Base-by-base conservation (phyloP, 2,329 filamentous ascomycete genomes). In the Leptographium procerum region DNA sequence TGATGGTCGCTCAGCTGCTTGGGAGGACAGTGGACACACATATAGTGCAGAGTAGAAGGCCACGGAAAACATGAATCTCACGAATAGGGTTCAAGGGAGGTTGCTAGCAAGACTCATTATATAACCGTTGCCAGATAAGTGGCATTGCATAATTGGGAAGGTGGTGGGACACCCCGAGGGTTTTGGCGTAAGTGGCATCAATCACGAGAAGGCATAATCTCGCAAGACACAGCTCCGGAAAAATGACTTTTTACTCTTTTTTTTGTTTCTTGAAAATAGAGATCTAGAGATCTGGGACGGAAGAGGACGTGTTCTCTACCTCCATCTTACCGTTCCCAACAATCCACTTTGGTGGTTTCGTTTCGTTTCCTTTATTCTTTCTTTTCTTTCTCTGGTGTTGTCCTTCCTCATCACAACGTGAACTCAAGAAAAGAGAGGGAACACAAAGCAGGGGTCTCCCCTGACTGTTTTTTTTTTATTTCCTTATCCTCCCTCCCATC, bases 201-300 rank as follows among this genome's bases (percentile, higher is more conserved):
- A 40, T 43, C 40, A 43, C 40, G 13, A 8, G 6, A n/a, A n/a
- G n/a, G n/a, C n/a, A n/a, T n/a, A n/a, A n/a, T n/a, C n/a, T n/a
- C n/a, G n/a, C n/a, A n/a, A 43, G 16, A 43, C 16, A n/a, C 9
- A n/a, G 40, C 16, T 43, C 40, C 14, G 40, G 40, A 43, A 43
- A 19, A 43, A 52, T 34, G 51, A 52, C n/a, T 28, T 55, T 53
- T 55, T 55, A 55, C 53, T 55, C 34, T 55, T 55, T 55, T 52
- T 55, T 55, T 55, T 26, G 22, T 54, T 54, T 43, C 24, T 14
- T 54, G 34, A n/a, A 29, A 19, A 31, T n/a, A 31, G 34, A 34
- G 34, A 34, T 43, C 34, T n/a, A 19, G 33, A 54, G 31, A 53
- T 24, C n/a, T 14, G 31, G 31, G 14, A 34, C n/a, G 51, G n/a